phyloP scores from a whole-genome alignment of 306 rosid species.

The Albizia julibrissin region DNA sequence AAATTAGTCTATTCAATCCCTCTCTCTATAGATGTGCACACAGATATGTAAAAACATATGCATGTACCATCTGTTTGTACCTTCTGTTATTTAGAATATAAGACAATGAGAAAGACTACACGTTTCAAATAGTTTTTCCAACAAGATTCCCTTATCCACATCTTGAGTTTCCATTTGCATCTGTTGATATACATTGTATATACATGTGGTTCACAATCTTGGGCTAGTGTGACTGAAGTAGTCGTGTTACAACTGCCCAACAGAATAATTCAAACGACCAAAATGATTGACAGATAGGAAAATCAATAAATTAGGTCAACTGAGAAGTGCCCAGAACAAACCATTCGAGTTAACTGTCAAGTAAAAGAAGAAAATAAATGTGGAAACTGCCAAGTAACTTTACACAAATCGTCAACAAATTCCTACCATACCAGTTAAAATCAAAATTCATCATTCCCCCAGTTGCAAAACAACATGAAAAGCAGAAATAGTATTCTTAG shows the following conservation, averaged over 20 bases:
- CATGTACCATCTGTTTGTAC: not conserved
- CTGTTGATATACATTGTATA: not conserved
- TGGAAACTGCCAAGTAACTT: slow-evolving; percentile 13
- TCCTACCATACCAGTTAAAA: not conserved
- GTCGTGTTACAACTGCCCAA: too few species aligned
- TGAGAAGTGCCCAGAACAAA: slow-evolving; percentile 8
- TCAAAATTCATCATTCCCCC: slow-evolving; percentile 1
- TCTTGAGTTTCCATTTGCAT: not conserved
- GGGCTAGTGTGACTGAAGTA: not conserved
- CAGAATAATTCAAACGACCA: not conserved
- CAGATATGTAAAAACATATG: not conserved
- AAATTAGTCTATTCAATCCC: not conserved
- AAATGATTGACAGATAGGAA: slow-evolving; percentile 15
- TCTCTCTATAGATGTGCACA: not conserved
- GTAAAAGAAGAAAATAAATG: slow-evolving; percentile 1
- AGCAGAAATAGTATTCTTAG: slow-evolving; percentile 15
- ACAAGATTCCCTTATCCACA: not conserved
- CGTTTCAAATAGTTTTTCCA: not conserved
- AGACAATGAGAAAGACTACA: not conserved
- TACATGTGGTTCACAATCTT: not conserved
- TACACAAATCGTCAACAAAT: not conserved
- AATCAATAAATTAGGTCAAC: not conserved
- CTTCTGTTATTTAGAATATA: not conserved
- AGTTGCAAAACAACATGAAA: slow-evolving; percentile 22
- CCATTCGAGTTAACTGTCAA: slow-evolving; percentile 4